phyloP scores from a whole-genome alignment of 2,329 filamentous ascomycete species.

The Blastomyces parvus region DNA sequence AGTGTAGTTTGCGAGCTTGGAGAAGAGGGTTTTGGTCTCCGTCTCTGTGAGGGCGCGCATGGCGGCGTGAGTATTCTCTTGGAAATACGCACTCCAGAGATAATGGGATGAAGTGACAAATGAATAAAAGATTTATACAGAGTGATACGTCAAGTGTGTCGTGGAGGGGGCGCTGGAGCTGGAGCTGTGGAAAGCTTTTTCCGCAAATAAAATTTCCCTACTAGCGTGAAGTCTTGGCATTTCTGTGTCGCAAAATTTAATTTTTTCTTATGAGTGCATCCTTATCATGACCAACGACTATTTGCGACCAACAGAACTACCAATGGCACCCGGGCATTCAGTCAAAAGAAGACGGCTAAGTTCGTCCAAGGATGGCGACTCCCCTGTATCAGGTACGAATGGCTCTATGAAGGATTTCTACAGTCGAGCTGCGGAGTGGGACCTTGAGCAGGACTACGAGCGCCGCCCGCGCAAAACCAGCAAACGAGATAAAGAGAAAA shows the following conservation, averaged over 20 bases:
- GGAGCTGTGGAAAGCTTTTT: slow-evolving; percentile 16
- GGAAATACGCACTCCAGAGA: neutral
- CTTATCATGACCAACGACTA: neutral
- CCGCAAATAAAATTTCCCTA: slow-evolving; percentile 18
- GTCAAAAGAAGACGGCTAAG: slow-evolving; percentile 44
- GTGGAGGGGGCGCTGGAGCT: neutral
- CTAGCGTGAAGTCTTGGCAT: slow-evolving; percentile 24
- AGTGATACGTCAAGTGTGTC: neutral
- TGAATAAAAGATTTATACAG: slow-evolving; percentile 1
- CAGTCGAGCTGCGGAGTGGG: slow-evolving; percentile 70
- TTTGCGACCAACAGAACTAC: slow-evolving; percentile 5
- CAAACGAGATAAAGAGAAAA: slow-evolving; percentile 65
- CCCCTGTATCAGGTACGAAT: slow-evolving; percentile 14
- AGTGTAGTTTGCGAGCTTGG: slow-evolving; percentile 89
- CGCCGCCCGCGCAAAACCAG: slow-evolving; percentile 63
- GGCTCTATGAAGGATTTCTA: slow-evolving; percentile 49
- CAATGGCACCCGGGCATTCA: slow-evolving; percentile 40
- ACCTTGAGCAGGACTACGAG: slow-evolving; percentile 88
- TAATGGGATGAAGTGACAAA: neutral
- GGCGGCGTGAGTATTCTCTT: slow-evolving; percentile 20
- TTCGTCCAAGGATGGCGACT: slow-evolving; percentile 34
- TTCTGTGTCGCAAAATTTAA: slow-evolving; percentile 7
- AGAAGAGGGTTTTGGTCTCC: slow-evolving; percentile 62
- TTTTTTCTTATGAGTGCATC: neutral
- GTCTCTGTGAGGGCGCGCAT: slow-evolving; percentile 73